Evolutionary conservation across 495 filamentous ascomycete species (phyloP).

Genomic region (Collariella sp.): DNA sequence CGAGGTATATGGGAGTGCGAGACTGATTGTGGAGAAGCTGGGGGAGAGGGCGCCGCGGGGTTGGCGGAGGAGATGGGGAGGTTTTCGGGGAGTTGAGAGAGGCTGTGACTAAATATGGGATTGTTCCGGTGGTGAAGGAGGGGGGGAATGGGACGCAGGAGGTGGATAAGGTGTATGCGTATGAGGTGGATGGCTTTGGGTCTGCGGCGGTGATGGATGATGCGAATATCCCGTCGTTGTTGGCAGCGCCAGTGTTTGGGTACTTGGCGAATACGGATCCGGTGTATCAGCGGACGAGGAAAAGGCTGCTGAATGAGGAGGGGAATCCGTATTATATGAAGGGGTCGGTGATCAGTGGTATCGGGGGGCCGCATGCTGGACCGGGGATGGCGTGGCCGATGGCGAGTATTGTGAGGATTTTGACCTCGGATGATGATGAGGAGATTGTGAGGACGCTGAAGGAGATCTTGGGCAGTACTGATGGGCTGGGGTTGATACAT

Average conservation of each 20-base stretch:
- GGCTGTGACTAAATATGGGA: slow-evolving; percentile 45
- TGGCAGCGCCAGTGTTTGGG: slow-evolving; percentile 46
- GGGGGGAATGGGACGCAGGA: slow-evolving; percentile 14
- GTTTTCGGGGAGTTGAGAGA: slow-evolving; percentile 39
- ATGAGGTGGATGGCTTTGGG: slow-evolving; percentile 54
- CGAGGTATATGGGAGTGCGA: slow-evolving; percentile 41
- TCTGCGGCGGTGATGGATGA: slow-evolving; percentile 51
- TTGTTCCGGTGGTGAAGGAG: slow-evolving; percentile 28
- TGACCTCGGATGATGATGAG: slow-evolving; percentile 35
- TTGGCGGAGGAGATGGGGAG: slow-evolving; percentile 42
- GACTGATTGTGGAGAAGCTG: slow-evolving; percentile 42
- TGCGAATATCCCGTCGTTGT: slow-evolving; percentile 51
- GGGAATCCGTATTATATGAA: slow-evolving; percentile 51
- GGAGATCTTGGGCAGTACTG: slow-evolving; percentile 45
- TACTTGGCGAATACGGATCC: slow-evolving; percentile 37
- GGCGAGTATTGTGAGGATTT: slow-evolving; percentile 42
- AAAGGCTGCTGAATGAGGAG: slow-evolving; percentile 34
- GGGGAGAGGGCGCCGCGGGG: slow-evolving; percentile 17
- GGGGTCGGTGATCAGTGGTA: slow-evolving; percentile 43
- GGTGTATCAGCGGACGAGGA: slow-evolving; percentile 45
- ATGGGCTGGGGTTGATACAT: slow-evolving; percentile 51
- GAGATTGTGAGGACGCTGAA: slow-evolving; percentile 43
- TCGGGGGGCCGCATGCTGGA: slow-evolving; percentile 50
- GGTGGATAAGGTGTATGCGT: slow-evolving; percentile 45
- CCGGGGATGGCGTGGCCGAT: slow-evolving; percentile 54